Conservation (phyloP, 2,329 filamentous ascomycete genomes). For the Parastagonospora nodorum region DNA sequence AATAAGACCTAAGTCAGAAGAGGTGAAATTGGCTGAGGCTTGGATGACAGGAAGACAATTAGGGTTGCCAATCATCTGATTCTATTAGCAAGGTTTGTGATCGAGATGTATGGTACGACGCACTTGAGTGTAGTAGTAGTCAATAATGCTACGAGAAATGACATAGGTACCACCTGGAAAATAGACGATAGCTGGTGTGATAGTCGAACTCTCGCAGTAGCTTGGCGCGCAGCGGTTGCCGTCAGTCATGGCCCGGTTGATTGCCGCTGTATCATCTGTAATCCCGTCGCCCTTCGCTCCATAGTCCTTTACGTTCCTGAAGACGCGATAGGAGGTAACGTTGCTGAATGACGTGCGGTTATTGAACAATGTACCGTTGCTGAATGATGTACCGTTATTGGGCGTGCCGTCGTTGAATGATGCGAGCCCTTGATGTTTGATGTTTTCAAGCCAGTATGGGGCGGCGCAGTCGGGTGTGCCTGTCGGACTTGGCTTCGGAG, state of each 20-base stretch:
- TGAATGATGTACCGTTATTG: too few species aligned
- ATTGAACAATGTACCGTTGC: too few species aligned
- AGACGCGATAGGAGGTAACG: conserved; percentile 46
- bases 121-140: conserved; percentile 66
- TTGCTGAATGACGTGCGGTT: conserved; percentile 17
- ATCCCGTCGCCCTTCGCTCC: conserved; percentile 45
- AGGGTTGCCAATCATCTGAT: conserved; percentile 62
- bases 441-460: conserved; percentile 49
- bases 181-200: conserved; percentile 61
- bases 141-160: conserved; percentile 61
- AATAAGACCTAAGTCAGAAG: conserved; percentile 58
- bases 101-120: background rate
- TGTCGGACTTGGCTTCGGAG: conserved; percentile 18
- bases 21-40: conserved; percentile 57
- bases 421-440: conserved; percentile 49
- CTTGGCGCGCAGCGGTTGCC: conserved; percentile 50
- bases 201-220: conserved; percentile 52
- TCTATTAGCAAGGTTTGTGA: conserved; percentile 3
- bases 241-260: conserved; percentile 51
- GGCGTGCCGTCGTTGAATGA: conserved; percentile 36
- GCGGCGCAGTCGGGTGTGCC: conserved; percentile 19
- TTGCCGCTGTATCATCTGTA: conserved; percentile 58
- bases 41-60: conserved; percentile 61
- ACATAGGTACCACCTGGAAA: conserved; percentile 65
- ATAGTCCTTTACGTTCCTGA: conserved; percentile 51